A percentile compares a stretch with the other conserved stretches of the same genome.
Conservation (phyloP, 768 basidiomycete species). For the Psilocybe cubensis region DNA sequence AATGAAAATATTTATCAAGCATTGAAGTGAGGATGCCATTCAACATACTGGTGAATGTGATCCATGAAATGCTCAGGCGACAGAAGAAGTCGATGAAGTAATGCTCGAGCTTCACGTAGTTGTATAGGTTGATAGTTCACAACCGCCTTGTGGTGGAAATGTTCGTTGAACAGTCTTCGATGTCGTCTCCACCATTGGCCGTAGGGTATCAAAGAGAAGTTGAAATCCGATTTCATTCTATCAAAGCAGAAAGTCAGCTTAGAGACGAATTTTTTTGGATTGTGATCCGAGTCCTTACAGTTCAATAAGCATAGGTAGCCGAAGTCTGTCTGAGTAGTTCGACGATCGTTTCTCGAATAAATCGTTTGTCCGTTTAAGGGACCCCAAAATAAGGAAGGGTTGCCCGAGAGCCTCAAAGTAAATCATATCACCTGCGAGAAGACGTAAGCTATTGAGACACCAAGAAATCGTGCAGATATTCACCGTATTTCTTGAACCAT, state of each 20-base stretch:
- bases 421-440: constrained; percentile 50
- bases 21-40: neutral
- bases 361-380: constrained; percentile 41
- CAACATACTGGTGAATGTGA: constrained; percentile 22
- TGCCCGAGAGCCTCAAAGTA: constrained; percentile 49
- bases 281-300: constrained; percentile 33
- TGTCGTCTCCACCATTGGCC: constrained; percentile 45
- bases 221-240: constrained; percentile 37
- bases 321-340: constrained; percentile 56
- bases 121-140: constrained; percentile 49
- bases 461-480: neutral
- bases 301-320: constrained; percentile 52
- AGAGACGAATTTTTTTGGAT: too few relatives aligned
- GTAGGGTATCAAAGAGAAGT: constrained; percentile 50
- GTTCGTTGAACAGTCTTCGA: constrained; percentile 51
- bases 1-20: too few relatives aligned
- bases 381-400: constrained; percentile 25
- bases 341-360: constrained; percentile 56
- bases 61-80: constrained; percentile 18
- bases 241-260: neutral
- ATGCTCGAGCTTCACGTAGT: constrained; percentile 42
- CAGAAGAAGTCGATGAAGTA: constrained; percentile 36
- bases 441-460: too few relatives aligned
- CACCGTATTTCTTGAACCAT: constrained; percentile 36
- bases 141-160: constrained; percentile 45